Percentiles rank a stretch among this genome's conserved stretches.
Evolutionary conservation across 805 yeast genomes (phyloP).

Genomic region (Yarrowia sp.): DNA sequence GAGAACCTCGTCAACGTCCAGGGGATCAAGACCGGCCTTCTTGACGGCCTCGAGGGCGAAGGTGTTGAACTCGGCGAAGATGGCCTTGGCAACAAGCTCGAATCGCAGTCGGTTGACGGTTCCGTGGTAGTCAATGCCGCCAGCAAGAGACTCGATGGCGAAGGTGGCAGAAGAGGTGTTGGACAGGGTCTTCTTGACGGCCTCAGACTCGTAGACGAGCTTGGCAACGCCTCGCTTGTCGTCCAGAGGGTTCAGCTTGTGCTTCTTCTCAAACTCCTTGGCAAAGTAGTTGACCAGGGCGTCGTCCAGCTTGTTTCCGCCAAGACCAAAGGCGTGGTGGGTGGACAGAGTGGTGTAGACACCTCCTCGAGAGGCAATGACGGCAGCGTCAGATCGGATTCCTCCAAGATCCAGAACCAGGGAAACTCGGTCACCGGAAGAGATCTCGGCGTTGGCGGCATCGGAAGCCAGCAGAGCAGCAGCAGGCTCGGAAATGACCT

Average conservation of each 20-base stretch:
- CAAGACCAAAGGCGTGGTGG: slow-evolving; percentile 78
- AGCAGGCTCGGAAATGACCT: slow-evolving; percentile 89
- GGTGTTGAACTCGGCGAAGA: slow-evolving; percentile 73
- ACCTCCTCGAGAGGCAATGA: slow-evolving; percentile 92
- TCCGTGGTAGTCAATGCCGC: slow-evolving; percentile 92
- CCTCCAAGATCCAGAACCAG: slow-evolving; percentile 98
- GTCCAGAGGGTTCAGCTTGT: slow-evolving; percentile 76
- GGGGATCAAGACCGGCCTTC: slow-evolving; percentile 83
- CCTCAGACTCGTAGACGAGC: slow-evolving; percentile 79
- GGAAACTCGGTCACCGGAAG: slow-evolving; percentile 69
- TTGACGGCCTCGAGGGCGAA: slow-evolving; percentile 76
- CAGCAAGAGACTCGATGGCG: slow-evolving; percentile 93
- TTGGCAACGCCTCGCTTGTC: slow-evolving; percentile 89
- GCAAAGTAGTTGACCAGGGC: slow-evolving; percentile 84
- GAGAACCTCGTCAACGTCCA: slow-evolving; percentile 89
- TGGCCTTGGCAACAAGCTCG: slow-evolving; percentile 84
- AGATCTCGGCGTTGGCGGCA: slow-evolving; percentile 52
- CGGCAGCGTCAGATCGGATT: slow-evolving; percentile 93
- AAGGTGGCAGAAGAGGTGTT: slow-evolving; percentile 87
- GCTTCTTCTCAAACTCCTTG: slow-evolving; percentile 91
- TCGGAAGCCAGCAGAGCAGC: slow-evolving; percentile 71
- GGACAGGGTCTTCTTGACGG: slow-evolving; percentile 88
- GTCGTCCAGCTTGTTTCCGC: slow-evolving; percentile 86
- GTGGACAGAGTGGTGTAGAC: slow-evolving; percentile 87
- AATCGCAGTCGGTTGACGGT: slow-evolving; percentile 92